phyloP scores from a whole-genome alignment of 208 protist genomes.

The Crithidia mellificae region DNA sequence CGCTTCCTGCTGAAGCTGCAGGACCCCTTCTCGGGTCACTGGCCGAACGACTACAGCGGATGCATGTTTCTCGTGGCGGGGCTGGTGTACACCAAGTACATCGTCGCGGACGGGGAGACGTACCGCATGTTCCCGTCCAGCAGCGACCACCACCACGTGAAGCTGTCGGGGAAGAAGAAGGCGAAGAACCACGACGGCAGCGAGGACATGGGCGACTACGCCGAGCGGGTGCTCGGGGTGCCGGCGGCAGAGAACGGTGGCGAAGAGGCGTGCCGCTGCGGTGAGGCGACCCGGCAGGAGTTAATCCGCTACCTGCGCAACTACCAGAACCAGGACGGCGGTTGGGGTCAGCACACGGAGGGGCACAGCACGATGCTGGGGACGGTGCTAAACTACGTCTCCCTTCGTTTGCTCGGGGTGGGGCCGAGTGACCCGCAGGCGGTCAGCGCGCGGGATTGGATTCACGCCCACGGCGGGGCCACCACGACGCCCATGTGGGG shows the following conservation, averaged over 20 bases:
- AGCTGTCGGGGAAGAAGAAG: constrained; percentile 14
- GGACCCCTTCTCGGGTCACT: constrained; percentile 95
- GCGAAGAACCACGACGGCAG: neutral
- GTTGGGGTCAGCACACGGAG: constrained; percentile 97
- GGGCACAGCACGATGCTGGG: constrained; percentile 96
- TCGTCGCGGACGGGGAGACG: constrained; percentile 66
- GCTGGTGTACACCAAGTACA: constrained; percentile 92
- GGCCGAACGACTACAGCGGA: constrained; percentile 97
- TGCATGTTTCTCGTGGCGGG: constrained; percentile 95
- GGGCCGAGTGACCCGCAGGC: constrained; percentile 59
- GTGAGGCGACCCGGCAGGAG: constrained; percentile 67
- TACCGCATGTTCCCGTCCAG: constrained; percentile 67
- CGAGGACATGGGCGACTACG: constrained; percentile 14
- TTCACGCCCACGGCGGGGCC: constrained; percentile 81
- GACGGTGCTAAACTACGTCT: constrained; percentile 95
- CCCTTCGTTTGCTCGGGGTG: constrained; percentile 94
- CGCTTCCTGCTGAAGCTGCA: constrained; percentile 80
- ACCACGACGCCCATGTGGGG: constrained; percentile 95
- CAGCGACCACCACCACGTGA: constrained; percentile 51
- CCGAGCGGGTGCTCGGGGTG: constrained; percentile 22
- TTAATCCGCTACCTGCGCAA: constrained; percentile 95
- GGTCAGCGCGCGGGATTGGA: constrained; percentile 73
- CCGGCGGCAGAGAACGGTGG: constrained; percentile 12
- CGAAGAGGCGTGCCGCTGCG: constrained; percentile 52
- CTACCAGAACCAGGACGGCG: constrained; percentile 94